These are phyloP conservation scores for Cutaneotrichosporon cutaneum DNA, from an alignment of 1,284 basidiomycete genomes.

Conservation along the genomic window DNA sequence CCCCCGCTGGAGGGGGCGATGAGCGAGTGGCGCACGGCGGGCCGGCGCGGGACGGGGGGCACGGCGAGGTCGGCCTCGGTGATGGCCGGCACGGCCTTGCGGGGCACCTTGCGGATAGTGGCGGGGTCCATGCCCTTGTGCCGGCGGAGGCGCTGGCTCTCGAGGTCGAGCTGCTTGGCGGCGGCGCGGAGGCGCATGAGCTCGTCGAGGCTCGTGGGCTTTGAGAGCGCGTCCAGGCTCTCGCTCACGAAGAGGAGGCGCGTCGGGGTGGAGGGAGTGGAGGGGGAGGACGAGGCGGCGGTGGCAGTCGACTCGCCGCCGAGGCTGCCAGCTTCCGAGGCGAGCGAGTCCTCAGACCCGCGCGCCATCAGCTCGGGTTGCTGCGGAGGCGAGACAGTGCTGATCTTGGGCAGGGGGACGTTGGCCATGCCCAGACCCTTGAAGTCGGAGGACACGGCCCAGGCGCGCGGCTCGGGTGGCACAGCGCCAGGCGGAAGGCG, in stretches of 20 bases:
- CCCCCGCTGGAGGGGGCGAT: constrained; percentile 3
- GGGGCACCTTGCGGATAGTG: constrained; percentile 22
- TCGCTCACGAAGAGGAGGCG: constrained; percentile 29
- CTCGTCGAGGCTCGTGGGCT: constrained; percentile 32
- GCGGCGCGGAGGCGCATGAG: constrained; percentile 28
- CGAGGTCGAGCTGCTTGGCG: constrained; percentile 30
- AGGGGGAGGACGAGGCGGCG: constrained; percentile 13
- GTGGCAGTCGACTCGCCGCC: constrained; percentile 19
- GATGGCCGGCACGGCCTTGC: constrained; percentile 34
- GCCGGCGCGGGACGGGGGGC: constrained; percentile 11
- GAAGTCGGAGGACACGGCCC: neutral
- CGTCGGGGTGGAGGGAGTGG: constrained; percentile 18
- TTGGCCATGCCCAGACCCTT: constrained; percentile 3
- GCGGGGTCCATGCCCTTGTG: constrained; percentile 19
- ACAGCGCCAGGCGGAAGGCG: neutral
- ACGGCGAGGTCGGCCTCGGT: constrained; percentile 20
- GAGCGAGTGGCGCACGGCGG: constrained; percentile 18
- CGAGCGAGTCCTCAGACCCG: neutral
- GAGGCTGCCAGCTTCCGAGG: constrained; percentile 13
- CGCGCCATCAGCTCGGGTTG: neutral
- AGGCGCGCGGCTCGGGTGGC: neutral
- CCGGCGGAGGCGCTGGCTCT: constrained; percentile 24
- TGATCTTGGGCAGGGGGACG: neutral
- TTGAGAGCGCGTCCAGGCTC: constrained; percentile 28
- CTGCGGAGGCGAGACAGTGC: neutral